Percentiles rank a stretch among this genome's conserved stretches.
These are phyloP conservation scores for Pistacia vera DNA, from an alignment of 345 rosid genomes.

Conservation along the genomic window DNA sequence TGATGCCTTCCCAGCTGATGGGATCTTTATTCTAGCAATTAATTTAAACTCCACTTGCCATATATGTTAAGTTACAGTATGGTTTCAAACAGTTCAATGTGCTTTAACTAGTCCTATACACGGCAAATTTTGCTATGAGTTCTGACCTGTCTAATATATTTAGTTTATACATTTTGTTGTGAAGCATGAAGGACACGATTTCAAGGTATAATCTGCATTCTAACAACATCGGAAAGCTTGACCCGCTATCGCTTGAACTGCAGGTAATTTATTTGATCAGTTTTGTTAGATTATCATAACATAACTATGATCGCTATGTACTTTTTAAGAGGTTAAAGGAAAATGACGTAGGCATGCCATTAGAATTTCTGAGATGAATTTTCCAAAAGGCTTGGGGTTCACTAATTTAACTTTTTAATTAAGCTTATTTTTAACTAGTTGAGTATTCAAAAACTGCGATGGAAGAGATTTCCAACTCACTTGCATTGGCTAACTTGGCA, in stretches of 20 bases:
- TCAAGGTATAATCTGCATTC: conserved; percentile 53
- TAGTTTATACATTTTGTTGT: neutral
- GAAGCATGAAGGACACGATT: conserved; percentile 54
- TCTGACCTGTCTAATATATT: neutral
- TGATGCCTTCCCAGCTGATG: too few species aligned
- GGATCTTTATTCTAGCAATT: neutral
- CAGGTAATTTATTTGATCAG: conserved; percentile 40
- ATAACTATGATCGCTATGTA: too few species aligned
- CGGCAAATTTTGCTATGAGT: neutral
- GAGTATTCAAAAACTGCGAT: too few species aligned
- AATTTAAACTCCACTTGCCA: neutral
- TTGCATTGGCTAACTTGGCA: neutral
- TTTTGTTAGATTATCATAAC: neutral
- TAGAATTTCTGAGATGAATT: too few species aligned
- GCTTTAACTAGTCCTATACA: neutral
- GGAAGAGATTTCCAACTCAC: neutral
- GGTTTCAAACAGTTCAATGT: neutral
- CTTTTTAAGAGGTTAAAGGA: neutral
- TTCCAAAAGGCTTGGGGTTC: neutral
- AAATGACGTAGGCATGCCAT: neutral
- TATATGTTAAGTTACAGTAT: too few species aligned
- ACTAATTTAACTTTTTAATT: too few species aligned
- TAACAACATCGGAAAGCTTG: conserved; percentile 40
- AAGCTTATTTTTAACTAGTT: neutral
- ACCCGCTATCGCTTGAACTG: conserved; percentile 53